Conservation (phyloP, 2,329 filamentous ascomycete genomes). For the Sporothrix protearum region DNA sequence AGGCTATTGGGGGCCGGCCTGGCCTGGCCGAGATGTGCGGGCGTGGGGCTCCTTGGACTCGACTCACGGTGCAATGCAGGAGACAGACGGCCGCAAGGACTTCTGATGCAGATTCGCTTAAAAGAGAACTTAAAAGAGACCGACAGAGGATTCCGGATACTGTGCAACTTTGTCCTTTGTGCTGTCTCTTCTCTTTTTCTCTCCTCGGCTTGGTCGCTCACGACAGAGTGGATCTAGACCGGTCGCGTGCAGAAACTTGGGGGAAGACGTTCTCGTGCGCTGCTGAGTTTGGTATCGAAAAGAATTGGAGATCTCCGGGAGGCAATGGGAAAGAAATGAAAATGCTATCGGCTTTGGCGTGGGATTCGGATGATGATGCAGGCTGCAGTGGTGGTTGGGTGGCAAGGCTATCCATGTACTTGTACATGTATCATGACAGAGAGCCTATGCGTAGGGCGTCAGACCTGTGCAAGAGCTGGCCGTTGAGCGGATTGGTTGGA, state of each 20-base stretch:
- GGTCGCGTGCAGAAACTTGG: background rate
- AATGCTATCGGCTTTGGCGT: background rate
- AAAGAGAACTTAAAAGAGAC: background rate
- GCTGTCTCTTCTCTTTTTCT: background rate
- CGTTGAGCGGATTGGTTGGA: background rate
- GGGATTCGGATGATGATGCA: background rate
- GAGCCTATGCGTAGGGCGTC: background rate
- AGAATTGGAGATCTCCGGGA: background rate
- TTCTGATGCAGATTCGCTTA: background rate
- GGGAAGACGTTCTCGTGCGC: background rate
- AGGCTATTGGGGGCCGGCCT: slow-evolving; percentile 14
- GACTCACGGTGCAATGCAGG: background rate
- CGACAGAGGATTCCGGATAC: background rate
- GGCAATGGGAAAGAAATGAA: background rate
- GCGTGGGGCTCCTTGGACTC: background rate
- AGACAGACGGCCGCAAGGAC: background rate
- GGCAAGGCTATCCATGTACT: slow-evolving; percentile 2
- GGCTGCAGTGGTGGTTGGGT: background rate
- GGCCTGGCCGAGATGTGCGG: slow-evolving; percentile 1
- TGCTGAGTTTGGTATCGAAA: background rate
- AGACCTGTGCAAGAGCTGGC: background rate
- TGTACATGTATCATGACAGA: background rate
- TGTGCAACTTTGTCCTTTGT: background rate
- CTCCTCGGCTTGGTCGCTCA: background rate
- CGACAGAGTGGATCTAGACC: background rate